Conservation (phyloP, 139 green algal genomes). For the Tetraselmis chui region DNA sequence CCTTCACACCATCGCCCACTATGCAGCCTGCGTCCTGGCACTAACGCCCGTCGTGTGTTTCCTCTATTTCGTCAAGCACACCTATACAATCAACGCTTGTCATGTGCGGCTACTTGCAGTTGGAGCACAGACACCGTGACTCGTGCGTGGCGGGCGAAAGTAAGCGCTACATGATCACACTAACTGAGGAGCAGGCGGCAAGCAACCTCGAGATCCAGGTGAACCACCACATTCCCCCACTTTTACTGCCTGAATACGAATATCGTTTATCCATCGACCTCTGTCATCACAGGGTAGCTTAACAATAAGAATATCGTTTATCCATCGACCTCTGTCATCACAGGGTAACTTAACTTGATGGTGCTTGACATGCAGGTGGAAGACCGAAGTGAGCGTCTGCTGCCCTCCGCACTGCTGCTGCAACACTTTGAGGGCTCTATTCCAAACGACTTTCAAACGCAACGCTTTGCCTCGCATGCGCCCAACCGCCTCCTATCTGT, state of each 20-base stretch:
- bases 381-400: not conserved
- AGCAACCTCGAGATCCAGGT: slow-evolving; percentile 2
- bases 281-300: too few species aligned
- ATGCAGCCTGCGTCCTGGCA: too few species aligned
- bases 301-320: too few species aligned
- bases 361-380: not conserved
- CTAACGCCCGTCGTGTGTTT: too few species aligned
- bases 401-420: not conserved
- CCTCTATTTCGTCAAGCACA: too few species aligned
- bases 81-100: not conserved
- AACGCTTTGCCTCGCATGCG: not conserved
- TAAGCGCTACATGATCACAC: slow-evolving; percentile 5
- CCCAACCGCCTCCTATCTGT: not conserved
- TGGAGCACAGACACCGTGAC: not conserved
- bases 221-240: too few species aligned
- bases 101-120: not conserved
- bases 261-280: too few species aligned
- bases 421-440: not conserved
- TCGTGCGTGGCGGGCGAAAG: not conserved
- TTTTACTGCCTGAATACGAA: too few species aligned
- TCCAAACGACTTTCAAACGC: not conserved
- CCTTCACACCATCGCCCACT: too few species aligned
- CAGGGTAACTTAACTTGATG: not conserved
- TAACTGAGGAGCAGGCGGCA: not conserved
- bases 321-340: too few species aligned